Percentiles rank a stretch among this genome's conserved stretches.
Conservation (phyloP, 2,329 filamentous ascomycete genomes). For the Fonsecaea pedrosoi region DNA sequence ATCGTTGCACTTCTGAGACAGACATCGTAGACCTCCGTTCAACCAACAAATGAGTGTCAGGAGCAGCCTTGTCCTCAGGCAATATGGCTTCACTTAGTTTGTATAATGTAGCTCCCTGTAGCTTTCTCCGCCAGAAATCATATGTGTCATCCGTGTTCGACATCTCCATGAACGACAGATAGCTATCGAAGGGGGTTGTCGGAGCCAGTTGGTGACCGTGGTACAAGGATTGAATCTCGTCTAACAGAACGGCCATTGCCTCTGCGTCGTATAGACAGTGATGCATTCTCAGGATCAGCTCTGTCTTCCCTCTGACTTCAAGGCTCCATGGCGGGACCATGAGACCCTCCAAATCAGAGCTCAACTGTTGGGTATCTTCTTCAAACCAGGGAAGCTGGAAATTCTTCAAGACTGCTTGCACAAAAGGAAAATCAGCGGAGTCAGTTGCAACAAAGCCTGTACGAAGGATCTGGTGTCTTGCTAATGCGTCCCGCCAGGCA, state of each 20-base stretch:
- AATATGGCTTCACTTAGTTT: slow-evolving; percentile 27
- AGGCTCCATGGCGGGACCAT: slow-evolving; percentile 36
- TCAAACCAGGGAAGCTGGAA: slow-evolving; percentile 53
- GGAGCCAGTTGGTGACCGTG: slow-evolving; percentile 55
- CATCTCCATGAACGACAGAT: slow-evolving; percentile 66
- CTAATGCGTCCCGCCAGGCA: slow-evolving; percentile 68
- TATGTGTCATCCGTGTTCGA: slow-evolving; percentile 60
- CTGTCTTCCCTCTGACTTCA: not conserved
- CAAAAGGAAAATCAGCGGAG: slow-evolving; percentile 66
- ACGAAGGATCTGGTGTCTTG: slow-evolving; percentile 76
- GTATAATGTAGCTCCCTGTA: slow-evolving; percentile 50
- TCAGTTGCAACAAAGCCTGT: slow-evolving; percentile 76
- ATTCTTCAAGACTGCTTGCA: slow-evolving; percentile 70
- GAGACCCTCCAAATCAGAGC: slow-evolving; percentile 15
- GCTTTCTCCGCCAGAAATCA: slow-evolving; percentile 66
- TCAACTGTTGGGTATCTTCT: not conserved
- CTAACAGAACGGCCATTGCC: slow-evolving; percentile 72
- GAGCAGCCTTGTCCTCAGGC: slow-evolving; percentile 3
- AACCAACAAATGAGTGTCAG: not conserved
- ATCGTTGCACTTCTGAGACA: slow-evolving; percentile 40
- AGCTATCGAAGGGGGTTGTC: slow-evolving; percentile 65
- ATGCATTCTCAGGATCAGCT: slow-evolving; percentile 65
- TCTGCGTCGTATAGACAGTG: slow-evolving; percentile 88
- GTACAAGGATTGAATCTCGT: slow-evolving; percentile 71
- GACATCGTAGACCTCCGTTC: slow-evolving; percentile 9